These are phyloP conservation scores for Casaregolazyma lundiana DNA, from an alignment of 1,139 yeast species.

Conservation along the genomic window DNA sequence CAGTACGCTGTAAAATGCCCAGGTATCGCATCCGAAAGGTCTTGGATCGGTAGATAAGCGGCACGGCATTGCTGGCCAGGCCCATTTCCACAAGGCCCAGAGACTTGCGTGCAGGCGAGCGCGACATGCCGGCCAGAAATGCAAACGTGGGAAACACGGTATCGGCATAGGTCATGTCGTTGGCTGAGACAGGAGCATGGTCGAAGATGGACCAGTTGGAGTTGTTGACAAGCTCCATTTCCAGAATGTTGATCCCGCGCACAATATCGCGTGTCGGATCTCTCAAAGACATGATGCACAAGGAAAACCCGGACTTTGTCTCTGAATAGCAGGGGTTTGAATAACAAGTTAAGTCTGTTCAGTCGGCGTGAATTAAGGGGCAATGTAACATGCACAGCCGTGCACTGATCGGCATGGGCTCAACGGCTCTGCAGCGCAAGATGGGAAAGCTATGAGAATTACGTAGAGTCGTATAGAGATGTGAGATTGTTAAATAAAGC, in stretches of 20 bases:
- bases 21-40: slow-evolving; percentile 26
- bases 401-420: neutral
- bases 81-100: slow-evolving; percentile 35
- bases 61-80: slow-evolving; percentile 30
- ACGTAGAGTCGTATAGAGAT: too few species aligned
- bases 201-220: slow-evolving; percentile 22
- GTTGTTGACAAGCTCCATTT: slow-evolving; percentile 34
- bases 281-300: slow-evolving; percentile 17
- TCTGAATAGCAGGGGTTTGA: too few species aligned
- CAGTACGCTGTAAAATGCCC: slow-evolving; percentile 38
- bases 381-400: slow-evolving; percentile 1
- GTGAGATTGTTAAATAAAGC: too few species aligned
- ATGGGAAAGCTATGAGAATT: too few species aligned
- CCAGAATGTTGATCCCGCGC: slow-evolving; percentile 35
- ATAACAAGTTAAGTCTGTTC: too few species aligned
- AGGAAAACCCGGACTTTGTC: slow-evolving; percentile 2
- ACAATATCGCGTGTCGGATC: slow-evolving; percentile 32
- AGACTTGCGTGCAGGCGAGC: slow-evolving; percentile 23
- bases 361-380: neutral
- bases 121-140: slow-evolving; percentile 33
- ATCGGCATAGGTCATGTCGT: slow-evolving; percentile 33
- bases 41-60: slow-evolving; percentile 16
- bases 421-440: too few species aligned
- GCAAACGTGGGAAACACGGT: slow-evolving; percentile 37
- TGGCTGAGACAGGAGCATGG: slow-evolving; percentile 31